Evolutionary conservation across 352 stramenopile genomes (phyloP).

Genomic region (Thalassiosira livingstoniorum): DNA sequence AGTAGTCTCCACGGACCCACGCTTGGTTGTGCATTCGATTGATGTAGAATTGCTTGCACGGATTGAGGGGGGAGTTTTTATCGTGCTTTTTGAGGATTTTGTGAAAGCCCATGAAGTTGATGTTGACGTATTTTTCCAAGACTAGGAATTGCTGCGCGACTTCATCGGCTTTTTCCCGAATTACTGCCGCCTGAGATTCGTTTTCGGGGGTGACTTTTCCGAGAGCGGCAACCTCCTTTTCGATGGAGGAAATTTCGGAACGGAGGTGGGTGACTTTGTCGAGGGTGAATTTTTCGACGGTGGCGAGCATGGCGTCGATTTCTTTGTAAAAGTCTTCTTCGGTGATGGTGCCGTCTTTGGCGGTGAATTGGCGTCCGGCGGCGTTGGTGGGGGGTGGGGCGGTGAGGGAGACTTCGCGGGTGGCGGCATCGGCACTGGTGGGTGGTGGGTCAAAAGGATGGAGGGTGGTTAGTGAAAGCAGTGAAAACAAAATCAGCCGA

Average conservation of each 20-base stretch:
- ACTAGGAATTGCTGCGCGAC: slow-evolving; percentile 86
- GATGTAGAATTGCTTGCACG: slow-evolving; percentile 88
- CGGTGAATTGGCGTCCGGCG: slow-evolving; percentile 47
- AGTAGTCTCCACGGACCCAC: slow-evolving; percentile 90
- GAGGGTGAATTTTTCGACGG: slow-evolving; percentile 87
- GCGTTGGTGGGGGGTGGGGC: slow-evolving; percentile 80
- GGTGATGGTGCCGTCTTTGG: slow-evolving; percentile 61
- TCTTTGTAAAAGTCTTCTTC: slow-evolving; percentile 87
- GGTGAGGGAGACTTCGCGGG: slow-evolving; percentile 78
- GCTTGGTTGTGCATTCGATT: slow-evolving; percentile 88
- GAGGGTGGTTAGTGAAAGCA: not conserved
- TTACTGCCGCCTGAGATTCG: slow-evolving; percentile 36
- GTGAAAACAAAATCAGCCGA: too few relatives aligned
- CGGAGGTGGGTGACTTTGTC: slow-evolving; percentile 80
- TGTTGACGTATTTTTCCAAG: slow-evolving; percentile 91
- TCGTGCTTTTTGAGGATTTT: slow-evolving; percentile 93
- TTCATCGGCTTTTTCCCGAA: slow-evolving; percentile 66
- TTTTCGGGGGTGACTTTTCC: not conserved
- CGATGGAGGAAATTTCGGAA: slow-evolving; percentile 67
- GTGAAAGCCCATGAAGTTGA: slow-evolving; percentile 92
- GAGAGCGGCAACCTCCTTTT: slow-evolving; percentile 53
- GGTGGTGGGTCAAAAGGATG: slow-evolving; percentile 15
- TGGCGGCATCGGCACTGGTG: slow-evolving; percentile 64
- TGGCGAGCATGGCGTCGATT: slow-evolving; percentile 86
- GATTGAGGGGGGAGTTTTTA: slow-evolving; percentile 83